Evolutionary conservation across 2,329 filamentous ascomycete genomes (phyloP).

Genomic region (Xylariaceae sp.): DNA sequence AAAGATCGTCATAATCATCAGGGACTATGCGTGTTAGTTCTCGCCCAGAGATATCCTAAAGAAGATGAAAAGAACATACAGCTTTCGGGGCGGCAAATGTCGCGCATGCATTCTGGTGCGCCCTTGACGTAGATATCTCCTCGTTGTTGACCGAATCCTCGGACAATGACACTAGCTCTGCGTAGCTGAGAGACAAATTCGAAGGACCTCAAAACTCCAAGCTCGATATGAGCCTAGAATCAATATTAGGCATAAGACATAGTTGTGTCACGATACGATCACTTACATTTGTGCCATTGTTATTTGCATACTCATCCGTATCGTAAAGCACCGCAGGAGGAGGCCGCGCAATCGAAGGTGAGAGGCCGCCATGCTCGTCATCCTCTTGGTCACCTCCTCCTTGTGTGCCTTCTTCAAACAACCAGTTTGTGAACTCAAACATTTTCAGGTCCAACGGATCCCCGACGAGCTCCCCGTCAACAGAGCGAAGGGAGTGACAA

Average conservation of each 20-base stretch:
- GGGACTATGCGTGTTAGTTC: conserved; percentile 63
- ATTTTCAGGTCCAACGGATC: conserved; percentile 97
- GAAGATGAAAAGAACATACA: conserved; percentile 58
- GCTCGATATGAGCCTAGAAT: conserved; percentile 68
- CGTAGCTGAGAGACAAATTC: conserved; percentile 95
- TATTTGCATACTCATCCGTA: conserved; percentile 39
- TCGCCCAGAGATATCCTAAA: not conserved
- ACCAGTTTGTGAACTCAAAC: conserved; percentile 96
- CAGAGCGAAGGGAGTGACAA: conserved; percentile 86
- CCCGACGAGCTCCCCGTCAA: conserved; percentile 88
- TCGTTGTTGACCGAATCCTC: conserved; percentile 83
- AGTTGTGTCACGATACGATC: not conserved
- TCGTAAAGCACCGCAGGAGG: conserved; percentile 66
- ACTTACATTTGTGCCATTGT: conserved; percentile 40
- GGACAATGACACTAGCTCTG: conserved; percentile 89
- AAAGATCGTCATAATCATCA: conserved; percentile 84
- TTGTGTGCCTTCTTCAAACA: conserved; percentile 86
- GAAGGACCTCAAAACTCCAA: conserved; percentile 89
- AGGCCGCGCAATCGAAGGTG: conserved; percentile 88
- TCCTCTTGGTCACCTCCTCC: conserved; percentile 68
- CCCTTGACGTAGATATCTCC: conserved; percentile 94
- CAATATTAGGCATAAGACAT: conserved; percentile 24
- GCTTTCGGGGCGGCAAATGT: conserved; percentile 84
- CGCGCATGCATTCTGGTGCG: conserved; percentile 93
- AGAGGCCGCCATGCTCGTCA: conserved; percentile 76